phyloP scores from a whole-genome alignment of 164 flowering plant species.

The Liquidambar formosana region DNA sequence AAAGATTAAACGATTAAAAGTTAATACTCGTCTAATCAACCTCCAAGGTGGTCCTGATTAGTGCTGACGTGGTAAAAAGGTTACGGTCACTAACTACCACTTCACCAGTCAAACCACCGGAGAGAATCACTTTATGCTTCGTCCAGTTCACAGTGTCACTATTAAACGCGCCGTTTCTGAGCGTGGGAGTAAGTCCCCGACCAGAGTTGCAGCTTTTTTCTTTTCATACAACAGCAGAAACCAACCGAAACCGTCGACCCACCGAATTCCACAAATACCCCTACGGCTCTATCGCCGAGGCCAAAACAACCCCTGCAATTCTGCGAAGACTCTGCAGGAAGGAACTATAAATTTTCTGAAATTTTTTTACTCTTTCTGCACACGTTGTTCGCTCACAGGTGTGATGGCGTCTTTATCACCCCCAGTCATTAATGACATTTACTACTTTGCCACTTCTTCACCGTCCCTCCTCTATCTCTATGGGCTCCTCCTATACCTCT shows the following conservation, averaged over 20 bases:
- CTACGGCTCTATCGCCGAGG: conserved; percentile 4
- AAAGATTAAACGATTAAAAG: too few species aligned
- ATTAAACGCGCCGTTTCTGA: not conserved
- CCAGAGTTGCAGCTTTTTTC: conserved; percentile 4
- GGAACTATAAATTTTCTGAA: not conserved
- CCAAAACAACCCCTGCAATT: not conserved
- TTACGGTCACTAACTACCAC: too few species aligned
- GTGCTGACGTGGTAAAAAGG: too few species aligned
- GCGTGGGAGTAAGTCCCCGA: not conserved
- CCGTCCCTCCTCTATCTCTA: not conserved
- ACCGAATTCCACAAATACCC: not conserved
- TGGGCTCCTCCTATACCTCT: not conserved
- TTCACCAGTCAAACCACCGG: too few species aligned
- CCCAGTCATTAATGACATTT: conserved; percentile 25
- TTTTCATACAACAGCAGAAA: not conserved
- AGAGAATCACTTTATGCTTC: too few species aligned
- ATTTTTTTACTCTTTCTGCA: not conserved
- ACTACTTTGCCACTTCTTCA: conserved; percentile 25
- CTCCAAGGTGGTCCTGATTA: too few species aligned
- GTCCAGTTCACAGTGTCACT: too few species aligned
- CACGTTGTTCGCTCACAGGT: not conserved
- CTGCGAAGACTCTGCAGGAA: not conserved
- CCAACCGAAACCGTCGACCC: not conserved
- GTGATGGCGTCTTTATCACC: not conserved
- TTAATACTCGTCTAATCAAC: too few species aligned